A percentile compares a stretch with the other conserved stretches of the same genome.
These are phyloP conservation scores for Ballota nigra DNA, from an alignment of 257 asterid species.

Conservation along the genomic window DNA sequence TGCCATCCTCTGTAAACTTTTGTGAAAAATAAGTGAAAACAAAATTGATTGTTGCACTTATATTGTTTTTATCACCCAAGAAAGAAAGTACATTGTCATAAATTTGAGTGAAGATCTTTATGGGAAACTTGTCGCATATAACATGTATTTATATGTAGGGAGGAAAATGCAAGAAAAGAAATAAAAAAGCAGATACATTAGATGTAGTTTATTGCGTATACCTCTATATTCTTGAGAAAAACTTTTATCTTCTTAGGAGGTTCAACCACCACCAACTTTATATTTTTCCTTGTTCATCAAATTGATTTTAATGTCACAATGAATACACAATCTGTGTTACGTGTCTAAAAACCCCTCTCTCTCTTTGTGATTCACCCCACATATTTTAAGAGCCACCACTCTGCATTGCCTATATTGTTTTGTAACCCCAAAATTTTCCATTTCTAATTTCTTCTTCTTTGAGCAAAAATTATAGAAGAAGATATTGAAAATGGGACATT, in stretches of 20 bases:
- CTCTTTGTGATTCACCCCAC: background rate
- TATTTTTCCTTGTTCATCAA: slow-evolving; percentile 39
- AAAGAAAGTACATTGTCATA: slow-evolving; percentile 22
- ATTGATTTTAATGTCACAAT: slow-evolving; percentile 28
- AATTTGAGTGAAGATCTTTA: slow-evolving; percentile 16
- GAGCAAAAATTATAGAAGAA: background rate
- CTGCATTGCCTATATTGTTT: slow-evolving; percentile 13
- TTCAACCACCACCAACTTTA: slow-evolving; percentile 79
- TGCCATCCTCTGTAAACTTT: too few species aligned
- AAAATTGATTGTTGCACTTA: background rate
- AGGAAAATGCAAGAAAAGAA: background rate
- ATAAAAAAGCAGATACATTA: background rate
- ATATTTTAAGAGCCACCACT: background rate
- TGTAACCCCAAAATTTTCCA: background rate
- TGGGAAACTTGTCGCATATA: slow-evolving; percentile 18
- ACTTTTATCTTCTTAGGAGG: slow-evolving; percentile 36
- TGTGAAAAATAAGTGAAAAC: too few species aligned
- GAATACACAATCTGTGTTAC: slow-evolving; percentile 32
- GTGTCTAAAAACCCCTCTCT: slow-evolving; percentile 26
- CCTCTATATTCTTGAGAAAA: slow-evolving; percentile 19
- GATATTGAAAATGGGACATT: background rate
- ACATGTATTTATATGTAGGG: background rate
- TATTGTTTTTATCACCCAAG: slow-evolving; percentile 7
- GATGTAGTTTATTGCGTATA: slow-evolving; percentile 11
- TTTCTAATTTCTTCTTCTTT: background rate